These are phyloP conservation scores for Rehmannia glutinosa DNA, from an alignment of 257 asterid genomes.

Conservation along the genomic window DNA sequence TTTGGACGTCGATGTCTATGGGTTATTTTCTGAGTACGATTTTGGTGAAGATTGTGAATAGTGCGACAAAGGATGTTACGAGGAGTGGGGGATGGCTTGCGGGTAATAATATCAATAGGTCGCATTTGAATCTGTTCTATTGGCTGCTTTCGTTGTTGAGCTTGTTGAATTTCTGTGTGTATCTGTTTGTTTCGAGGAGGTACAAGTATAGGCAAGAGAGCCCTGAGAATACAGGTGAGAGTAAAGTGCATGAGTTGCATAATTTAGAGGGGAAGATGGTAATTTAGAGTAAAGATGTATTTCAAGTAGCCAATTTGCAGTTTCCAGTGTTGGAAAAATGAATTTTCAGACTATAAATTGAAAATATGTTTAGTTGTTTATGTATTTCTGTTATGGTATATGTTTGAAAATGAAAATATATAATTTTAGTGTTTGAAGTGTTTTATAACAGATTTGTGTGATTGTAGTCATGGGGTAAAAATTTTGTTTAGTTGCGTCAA, in stretches of 20 bases:
- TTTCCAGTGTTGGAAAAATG: too few relatives aligned
- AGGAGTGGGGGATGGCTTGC: slow-evolving; percentile 66
- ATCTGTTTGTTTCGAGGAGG: slow-evolving; percentile 54
- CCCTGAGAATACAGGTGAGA: not conserved
- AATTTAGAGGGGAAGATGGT: too few relatives aligned
- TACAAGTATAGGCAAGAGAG: slow-evolving; percentile 53
- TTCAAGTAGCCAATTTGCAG: too few relatives aligned
- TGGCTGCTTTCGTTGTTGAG: slow-evolving; percentile 51
- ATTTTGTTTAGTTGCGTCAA: too few relatives aligned
- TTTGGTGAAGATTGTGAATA: slow-evolving; percentile 57
- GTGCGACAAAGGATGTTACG: slow-evolving; percentile 41
- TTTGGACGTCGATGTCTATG: slow-evolving; percentile 71
- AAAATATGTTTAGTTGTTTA: too few relatives aligned
- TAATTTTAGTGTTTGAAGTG: too few relatives aligned
- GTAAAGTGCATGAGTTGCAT: slow-evolving; percentile 13
- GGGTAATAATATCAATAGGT: slow-evolving; percentile 64
- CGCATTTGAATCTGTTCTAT: slow-evolving; percentile 60
- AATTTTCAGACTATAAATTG: too few relatives aligned
- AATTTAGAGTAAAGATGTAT: too few relatives aligned
- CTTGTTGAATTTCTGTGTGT: slow-evolving; percentile 46
- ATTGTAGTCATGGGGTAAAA: too few relatives aligned
- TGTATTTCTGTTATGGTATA: too few relatives aligned
- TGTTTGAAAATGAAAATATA: too few relatives aligned
- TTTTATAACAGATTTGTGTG: too few relatives aligned
- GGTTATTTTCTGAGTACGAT: slow-evolving; percentile 70